phyloP scores from a whole-genome alignment of 73 alveolate species.

The Paramecium octaurelia region DNA sequence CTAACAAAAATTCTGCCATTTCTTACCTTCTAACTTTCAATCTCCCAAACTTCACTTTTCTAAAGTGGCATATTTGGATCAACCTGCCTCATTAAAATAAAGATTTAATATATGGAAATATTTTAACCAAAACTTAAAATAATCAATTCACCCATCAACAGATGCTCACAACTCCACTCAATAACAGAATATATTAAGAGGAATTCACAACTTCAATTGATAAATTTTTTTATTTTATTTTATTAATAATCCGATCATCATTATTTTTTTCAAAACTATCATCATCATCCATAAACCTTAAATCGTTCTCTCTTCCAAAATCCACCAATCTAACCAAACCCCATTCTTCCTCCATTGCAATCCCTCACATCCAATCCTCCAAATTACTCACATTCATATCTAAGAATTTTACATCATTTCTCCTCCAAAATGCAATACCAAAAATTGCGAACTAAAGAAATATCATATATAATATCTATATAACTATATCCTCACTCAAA shows the following conservation, averaged over 20 bases:
- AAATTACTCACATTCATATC: not conserved
- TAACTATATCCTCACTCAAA: not conserved
- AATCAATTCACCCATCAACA: not conserved
- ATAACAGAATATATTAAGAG: not conserved
- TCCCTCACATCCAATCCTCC: not conserved
- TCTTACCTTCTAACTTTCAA: not conserved
- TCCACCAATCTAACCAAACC: not conserved
- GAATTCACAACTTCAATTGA: not conserved
- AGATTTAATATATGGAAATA: not conserved
- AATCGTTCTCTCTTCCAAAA: not conserved
- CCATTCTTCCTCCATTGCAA: not conserved
- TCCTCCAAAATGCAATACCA: not conserved
- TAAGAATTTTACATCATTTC: not conserved
- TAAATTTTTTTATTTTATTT: not conserved
- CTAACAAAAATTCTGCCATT: not conserved
- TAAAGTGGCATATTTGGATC: not conserved
- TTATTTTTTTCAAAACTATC: not conserved
- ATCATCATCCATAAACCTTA: not conserved
- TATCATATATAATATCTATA: not conserved
- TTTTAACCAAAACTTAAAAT: not conserved
- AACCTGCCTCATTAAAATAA: constrained; percentile 13
- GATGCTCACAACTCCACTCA: not conserved
- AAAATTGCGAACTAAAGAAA: not conserved
- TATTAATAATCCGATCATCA: not conserved
- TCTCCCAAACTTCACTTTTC: not conserved